A percentile compares a stretch with the other conserved stretches of the same genome.
These are phyloP conservation scores for Dinochytrium kinnereticum DNA, from an alignment of 371 early-diverging fungal genomes.

Conservation along the genomic window DNA sequence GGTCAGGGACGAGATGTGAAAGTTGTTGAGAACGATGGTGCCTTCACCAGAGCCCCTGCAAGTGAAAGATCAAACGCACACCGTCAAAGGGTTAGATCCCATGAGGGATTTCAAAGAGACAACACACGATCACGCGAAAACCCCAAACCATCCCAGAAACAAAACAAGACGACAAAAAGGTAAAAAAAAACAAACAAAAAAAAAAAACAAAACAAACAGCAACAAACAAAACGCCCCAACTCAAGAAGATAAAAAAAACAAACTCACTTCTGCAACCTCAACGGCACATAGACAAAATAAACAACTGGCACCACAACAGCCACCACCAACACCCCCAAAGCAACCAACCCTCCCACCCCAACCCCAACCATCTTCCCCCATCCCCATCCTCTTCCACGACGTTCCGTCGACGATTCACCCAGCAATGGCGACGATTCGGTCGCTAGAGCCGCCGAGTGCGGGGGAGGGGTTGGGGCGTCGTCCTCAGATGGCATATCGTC, in stretches of 20 bases:
- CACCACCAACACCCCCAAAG: background rate
- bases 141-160: background rate
- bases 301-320: background rate
- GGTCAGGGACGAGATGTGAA: background rate
- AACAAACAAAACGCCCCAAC: background rate
- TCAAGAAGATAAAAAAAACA: background rate
- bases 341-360: background rate
- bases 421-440: too few species aligned
- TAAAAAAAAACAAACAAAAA: background rate
- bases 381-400: too few species aligned
- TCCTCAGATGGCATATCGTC: too few species aligned
- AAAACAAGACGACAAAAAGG: background rate
- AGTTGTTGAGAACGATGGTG: slow-evolving; percentile 1
- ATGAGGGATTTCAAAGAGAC: too few species aligned
- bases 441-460: too few species aligned
- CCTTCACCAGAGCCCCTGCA: slow-evolving; percentile 14
- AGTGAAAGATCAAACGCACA: background rate
- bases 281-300: slow-evolving; percentile 1
- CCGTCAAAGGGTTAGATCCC: too few species aligned
- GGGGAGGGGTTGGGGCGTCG: too few species aligned
- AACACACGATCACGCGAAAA: background rate
- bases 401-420: too few species aligned
- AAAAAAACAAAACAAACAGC: too few species aligned
- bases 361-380: background rate
- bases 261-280: slow-evolving; percentile 15